phyloP scores from a whole-genome alignment of 805 yeast species.

The Metschnikowia amazonensis region DNA sequence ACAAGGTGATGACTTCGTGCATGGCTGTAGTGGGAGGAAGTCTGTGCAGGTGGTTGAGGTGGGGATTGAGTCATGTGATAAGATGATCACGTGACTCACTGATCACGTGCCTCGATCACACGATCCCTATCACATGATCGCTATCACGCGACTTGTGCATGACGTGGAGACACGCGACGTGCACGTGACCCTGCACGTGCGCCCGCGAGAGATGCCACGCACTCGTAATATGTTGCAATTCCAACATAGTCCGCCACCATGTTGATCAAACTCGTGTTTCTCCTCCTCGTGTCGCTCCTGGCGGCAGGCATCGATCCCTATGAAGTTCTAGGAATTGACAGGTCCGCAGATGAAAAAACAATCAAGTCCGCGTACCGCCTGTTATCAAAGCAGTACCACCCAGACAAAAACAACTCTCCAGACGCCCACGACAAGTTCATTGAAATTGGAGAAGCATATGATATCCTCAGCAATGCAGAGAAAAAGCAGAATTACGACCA shows the following conservation, averaged over 20 bases:
- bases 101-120: too few relatives aligned
- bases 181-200: too few relatives aligned
- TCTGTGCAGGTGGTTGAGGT: background rate
- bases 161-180: background rate
- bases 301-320: slow-evolving; percentile 45
- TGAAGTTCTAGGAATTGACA: slow-evolving; percentile 62
- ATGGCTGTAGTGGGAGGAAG: slow-evolving; percentile 2
- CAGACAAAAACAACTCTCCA: slow-evolving; percentile 86
- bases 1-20: slow-evolving; percentile 63
- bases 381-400: slow-evolving; percentile 83
- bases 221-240: background rate
- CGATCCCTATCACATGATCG: too few relatives aligned
- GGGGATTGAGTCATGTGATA: background rate
- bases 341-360: slow-evolving; percentile 70
- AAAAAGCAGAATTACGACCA: slow-evolving; percentile 67
- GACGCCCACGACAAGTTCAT: slow-evolving; percentile 83
- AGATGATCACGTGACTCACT: background rate
- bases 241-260: background rate
- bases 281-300: slow-evolving; percentile 12
- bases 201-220: slow-evolving; percentile 6
- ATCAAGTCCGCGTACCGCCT: slow-evolving; percentile 82
- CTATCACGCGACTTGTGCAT: too few relatives aligned
- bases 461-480: slow-evolving; percentile 68
- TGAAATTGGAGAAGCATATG: slow-evolving; percentile 92
- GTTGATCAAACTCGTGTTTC: slow-evolving; percentile 3